These are phyloP conservation scores for Protomyces inundatus DNA, from an alignment of 1,139 yeast species.

Conservation along the genomic window DNA sequence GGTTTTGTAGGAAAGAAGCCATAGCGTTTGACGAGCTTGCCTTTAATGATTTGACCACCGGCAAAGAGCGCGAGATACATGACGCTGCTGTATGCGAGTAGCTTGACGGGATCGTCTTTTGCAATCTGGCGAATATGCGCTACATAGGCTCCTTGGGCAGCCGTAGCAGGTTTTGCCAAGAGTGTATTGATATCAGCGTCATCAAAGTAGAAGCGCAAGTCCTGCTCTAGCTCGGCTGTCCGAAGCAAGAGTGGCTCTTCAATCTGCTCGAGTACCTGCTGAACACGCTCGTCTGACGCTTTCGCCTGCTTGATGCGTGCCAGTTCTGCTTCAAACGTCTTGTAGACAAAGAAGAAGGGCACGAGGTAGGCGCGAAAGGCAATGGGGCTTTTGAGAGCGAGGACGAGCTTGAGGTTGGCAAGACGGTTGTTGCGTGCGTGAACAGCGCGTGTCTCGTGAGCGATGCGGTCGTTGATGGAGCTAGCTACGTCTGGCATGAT, in stretches of 20 bases:
- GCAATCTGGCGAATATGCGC: slow-evolving; percentile 55
- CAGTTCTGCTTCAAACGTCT: slow-evolving; percentile 53
- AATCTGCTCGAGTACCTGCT: slow-evolving; percentile 49
- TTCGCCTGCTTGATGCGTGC: not conserved
- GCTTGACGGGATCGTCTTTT: slow-evolving; percentile 59
- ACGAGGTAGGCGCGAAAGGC: slow-evolving; percentile 70
- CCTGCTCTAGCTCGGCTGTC: slow-evolving; percentile 53
- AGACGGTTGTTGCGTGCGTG: slow-evolving; percentile 68
- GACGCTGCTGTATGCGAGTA: slow-evolving; percentile 81
- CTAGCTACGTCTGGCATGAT: not conserved
- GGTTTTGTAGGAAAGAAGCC: slow-evolving; percentile 71
- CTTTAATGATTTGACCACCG: slow-evolving; percentile 72
- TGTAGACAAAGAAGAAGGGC: slow-evolving; percentile 69
- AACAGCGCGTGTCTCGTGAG: slow-evolving; percentile 47
- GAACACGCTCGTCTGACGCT: slow-evolving; percentile 39
- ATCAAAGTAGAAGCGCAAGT: slow-evolving; percentile 62
- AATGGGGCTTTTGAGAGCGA: slow-evolving; percentile 68
- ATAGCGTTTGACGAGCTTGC: slow-evolving; percentile 59
- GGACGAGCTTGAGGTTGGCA: slow-evolving; percentile 63
- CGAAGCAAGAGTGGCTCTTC: slow-evolving; percentile 62
- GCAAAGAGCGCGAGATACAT: slow-evolving; percentile 82
- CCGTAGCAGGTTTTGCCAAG: slow-evolving; percentile 52
- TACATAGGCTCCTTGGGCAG: slow-evolving; percentile 57
- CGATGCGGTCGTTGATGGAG: slow-evolving; percentile 34
- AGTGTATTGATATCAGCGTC: slow-evolving; percentile 47